Evolutionary conservation across 331 rosid species (phyloP), one percentile per base, ranked within the genome.

Genomic region (Quercus lobata): DNA sequence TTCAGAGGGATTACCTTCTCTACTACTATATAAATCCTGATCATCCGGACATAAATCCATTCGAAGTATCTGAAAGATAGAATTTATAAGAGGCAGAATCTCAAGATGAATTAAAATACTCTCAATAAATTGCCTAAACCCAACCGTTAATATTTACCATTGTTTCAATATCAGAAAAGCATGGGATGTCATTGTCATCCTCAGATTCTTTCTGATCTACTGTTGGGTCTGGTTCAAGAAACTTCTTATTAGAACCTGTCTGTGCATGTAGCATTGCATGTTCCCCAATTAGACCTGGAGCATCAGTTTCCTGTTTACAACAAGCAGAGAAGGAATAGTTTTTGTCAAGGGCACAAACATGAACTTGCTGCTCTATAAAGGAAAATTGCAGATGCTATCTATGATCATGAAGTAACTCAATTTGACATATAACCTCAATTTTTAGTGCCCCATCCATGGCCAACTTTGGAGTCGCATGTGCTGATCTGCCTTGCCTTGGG

Each of bases 31-130:
- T 52, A 84, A 46, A 49, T 92, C 96, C 75, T 89, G 85, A 80
- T 87, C 92, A 44, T 46, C 66, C 46, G 98, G 94, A 83, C 78
- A 80, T 79, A 93, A 89, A 86, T 93, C 98, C 98, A 92, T 93
- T 78, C 85, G 92, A 69, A 93, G 96, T 86, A 93, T 92, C 98
- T 93, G 90, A 60, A 81, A 83, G 22, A 76, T 78, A 78, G 75
- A 66, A 81, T 30, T 72, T 49, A 32, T 57, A 70, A 71, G 84
- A 74, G 75, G 66, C 16, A 74, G 54, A 81, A 77, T 27, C 69
- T 22, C 17, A 60, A 78, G 57, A 71, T 32, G 63, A 81, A 18
- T 27, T 35, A 71, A 10, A 60, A 66, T 14, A 46, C 27, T 18
- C 22, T 19, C 30, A 72, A 78, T 34, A 41, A 54, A 57, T 27